Evolutionary conservation across 768 basidiomycete species (phyloP), one percentile per base, ranked within the genome.

Genomic region (Megacollybia marginata): DNA sequence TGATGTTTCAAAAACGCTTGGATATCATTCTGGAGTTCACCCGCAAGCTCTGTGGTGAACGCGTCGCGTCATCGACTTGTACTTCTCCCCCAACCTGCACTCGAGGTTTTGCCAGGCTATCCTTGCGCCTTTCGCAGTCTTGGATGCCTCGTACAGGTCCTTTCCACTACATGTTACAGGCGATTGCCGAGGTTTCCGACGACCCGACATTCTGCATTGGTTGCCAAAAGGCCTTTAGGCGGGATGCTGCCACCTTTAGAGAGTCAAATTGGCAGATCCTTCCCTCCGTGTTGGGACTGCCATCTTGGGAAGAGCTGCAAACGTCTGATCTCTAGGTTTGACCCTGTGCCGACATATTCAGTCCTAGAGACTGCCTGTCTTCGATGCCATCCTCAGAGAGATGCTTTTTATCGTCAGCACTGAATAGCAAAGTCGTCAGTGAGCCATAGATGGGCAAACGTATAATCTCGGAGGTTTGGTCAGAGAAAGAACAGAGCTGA

Each of bases 1-100:
- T 79, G 35, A 75, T 82, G 73, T 81, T 69, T 60, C 79, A 82
- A 61, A 66, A 75, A 48, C 74, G 80, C 18, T 55, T 80, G 18
- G 69, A 75, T 33, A 44, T 69, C 34, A 67, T 76, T 48, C 64
- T 76, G 8, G 65, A 73, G 36, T 82, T 82, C 54, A 64, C 76
- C 10, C 75, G 74, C 36, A 54, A 62, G 32, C 65, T 70, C 28
- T 74, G 72, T 51, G 63, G 62, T 4, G 62, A 66, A 23, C 65
- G 69, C 18, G 38, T 53, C 0, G 52, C 63, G 8, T 49, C 61
- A 10, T 48, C 57, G 9, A 49, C 56, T 5, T 78, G 76, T 57
- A 49, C 54, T 13, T 60, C 53, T n/a, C 49, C 51, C 9, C 47
- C 51, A 15, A 51, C 57, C 12, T 80, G 79, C 54, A 55, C 55